phyloP scores from a whole-genome alignment of 2,329 filamentous ascomycete species.

The Fusarium albidum region DNA sequence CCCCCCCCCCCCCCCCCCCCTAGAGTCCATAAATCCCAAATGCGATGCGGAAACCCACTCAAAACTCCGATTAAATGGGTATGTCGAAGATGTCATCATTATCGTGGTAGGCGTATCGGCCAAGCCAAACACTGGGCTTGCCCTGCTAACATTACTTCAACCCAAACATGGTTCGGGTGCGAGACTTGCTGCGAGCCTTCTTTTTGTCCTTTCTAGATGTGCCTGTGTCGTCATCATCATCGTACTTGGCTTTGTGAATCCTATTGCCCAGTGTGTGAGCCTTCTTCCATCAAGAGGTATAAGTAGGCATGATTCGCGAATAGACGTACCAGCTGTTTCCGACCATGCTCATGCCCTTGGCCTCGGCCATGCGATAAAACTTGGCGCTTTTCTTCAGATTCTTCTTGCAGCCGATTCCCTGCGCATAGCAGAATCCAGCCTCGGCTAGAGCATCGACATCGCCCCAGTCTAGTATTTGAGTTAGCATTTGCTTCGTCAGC shows the following conservation, averaged over 20 bases:
- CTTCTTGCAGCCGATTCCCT: slow-evolving; percentile 94
- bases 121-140: slow-evolving; percentile 3
- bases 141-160: slow-evolving; percentile 41
- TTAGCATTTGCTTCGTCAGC: slow-evolving; percentile 22
- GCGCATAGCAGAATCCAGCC: slow-evolving; percentile 94
- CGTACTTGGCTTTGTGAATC: slow-evolving; percentile 97
- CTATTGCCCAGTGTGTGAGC: slow-evolving; percentile 53
- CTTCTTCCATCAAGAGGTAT: neutral
- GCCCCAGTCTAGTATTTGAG: slow-evolving; percentile 73
- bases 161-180: slow-evolving; percentile 77
- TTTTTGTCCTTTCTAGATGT: slow-evolving; percentile 61
- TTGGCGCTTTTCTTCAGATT: slow-evolving; percentile 93
- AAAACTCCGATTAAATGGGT: slow-evolving; percentile 46
- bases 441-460: slow-evolving; percentile 94
- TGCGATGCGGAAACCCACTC: slow-evolving; percentile 38
- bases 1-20: slow-evolving; percentile 24
- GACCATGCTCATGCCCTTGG: slow-evolving; percentile 95
- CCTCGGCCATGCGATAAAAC: slow-evolving; percentile 89
- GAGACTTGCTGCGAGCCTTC: slow-evolving; percentile 78
- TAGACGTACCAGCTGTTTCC: slow-evolving; percentile 94
- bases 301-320: neutral
- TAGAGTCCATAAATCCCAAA: slow-evolving; percentile 25
- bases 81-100: slow-evolving; percentile 44
- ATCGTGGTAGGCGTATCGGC: slow-evolving; percentile 36
- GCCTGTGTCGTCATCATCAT: slow-evolving; percentile 68